Base-by-base conservation (phyloP, 2,329 filamentous ascomycete species). In the Metarhizium anisopliae region DNA sequence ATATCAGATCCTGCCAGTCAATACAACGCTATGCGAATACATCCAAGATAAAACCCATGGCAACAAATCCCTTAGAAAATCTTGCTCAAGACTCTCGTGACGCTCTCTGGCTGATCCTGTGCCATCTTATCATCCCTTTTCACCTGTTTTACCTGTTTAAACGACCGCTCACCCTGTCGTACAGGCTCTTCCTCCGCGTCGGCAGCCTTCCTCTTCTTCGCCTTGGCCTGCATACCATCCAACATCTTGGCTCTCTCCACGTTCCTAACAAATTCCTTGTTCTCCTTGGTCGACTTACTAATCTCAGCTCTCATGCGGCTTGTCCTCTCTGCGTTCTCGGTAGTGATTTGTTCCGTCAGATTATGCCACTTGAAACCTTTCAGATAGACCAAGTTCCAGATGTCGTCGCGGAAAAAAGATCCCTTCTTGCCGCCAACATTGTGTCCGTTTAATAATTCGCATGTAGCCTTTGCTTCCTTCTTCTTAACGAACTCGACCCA, bases 401-500 rank as follows among this genome's bases (percentile, higher is more conserved):
- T 80, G 68, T 95, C 90, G 68, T 95, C 90, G 63, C 88, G 83
- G 73, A 93, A 95, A 68, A 88, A 90, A 51, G 81, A 82, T 13
- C 89, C 81, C 74, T 95, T 95, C 74, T 92, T 92, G 30, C 90
- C 90, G 52, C 89, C 89, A 57, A 94, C 88, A 13, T 81, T 89
- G 59, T 81, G 82, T 47, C 87, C 86, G 66, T 95, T 95, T 52
- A 95, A 76, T 30, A 87, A 78, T 61, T 90, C 86, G 52, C 85
- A 88, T 0, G 83, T 86, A n/a, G 81, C 75, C 68, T 92, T 90
- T 40, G 90, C 90, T 59, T 92, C 85, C 60, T 79, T 79, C 70
- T 94, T 94, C 59, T 80, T 78, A 40, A 83, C 70, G 64, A 93
- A 95, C 69, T 95, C 90, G 32, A 94, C 83, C 90, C 90, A 95